These are phyloP conservation scores for Ramaria sp. DNA, from an alignment of 768 basidiomycete genomes.

Conservation along the genomic window DNA sequence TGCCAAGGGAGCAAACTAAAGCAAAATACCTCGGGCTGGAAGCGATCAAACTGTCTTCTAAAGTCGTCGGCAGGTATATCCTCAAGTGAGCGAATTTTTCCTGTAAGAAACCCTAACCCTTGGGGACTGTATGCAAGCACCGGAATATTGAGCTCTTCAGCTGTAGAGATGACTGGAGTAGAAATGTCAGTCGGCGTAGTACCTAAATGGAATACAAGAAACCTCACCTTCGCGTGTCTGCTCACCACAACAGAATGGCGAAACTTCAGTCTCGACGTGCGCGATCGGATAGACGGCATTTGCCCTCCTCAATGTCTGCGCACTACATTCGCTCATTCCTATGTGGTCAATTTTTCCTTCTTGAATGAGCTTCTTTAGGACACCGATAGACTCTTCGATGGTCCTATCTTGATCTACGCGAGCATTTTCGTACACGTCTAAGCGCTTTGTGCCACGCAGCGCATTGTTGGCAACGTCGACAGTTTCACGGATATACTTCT, in stretches of 20 bases:
- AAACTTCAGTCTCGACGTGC: slow-evolving; percentile 57
- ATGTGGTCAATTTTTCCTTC: slow-evolving; percentile 52
- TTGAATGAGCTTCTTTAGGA: slow-evolving; percentile 33
- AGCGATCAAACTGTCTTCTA: neutral
- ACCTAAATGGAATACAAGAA: neutral
- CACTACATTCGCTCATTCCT: slow-evolving; percentile 46
- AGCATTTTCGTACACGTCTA: slow-evolving; percentile 51
- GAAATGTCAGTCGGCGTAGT: neutral
- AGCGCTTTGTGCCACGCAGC: slow-evolving; percentile 38
- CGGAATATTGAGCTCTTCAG: slow-evolving; percentile 41
- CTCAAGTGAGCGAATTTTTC: slow-evolving; percentile 29
- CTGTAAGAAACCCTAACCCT: slow-evolving; percentile 43
- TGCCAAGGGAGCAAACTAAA: neutral
- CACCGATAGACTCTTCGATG: slow-evolving; percentile 34
- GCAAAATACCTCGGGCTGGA: slow-evolving; percentile 26
- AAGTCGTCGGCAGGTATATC: slow-evolving; percentile 20
- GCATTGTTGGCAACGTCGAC: slow-evolving; percentile 30
- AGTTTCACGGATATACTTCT: slow-evolving; percentile 34
- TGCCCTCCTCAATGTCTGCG: slow-evolving; percentile 29
- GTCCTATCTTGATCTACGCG: slow-evolving; percentile 32
- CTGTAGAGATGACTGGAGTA: slow-evolving; percentile 35
- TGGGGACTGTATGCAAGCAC: slow-evolving; percentile 52
- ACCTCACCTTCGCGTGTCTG: slow-evolving; percentile 33
- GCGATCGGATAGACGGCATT: slow-evolving; percentile 36
- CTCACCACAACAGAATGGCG: slow-evolving; percentile 46